Evolutionary conservation across 257 asterid genomes (phyloP).

Genomic region (Solanum sejunctum): DNA sequence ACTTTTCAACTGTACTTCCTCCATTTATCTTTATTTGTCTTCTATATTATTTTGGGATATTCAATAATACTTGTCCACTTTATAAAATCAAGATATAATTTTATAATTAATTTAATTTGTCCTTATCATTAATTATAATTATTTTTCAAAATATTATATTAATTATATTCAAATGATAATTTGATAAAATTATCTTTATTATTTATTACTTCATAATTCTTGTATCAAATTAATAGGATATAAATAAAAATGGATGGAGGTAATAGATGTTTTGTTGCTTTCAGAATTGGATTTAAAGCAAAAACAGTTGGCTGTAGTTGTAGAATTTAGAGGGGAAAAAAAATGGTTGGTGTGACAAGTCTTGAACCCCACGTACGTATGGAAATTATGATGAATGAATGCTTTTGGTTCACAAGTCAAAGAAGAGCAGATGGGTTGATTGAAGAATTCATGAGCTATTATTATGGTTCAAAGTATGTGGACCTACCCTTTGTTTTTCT

Average conservation of each 20-base stretch:
- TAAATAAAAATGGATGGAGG: no score
- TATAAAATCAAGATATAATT: no score
- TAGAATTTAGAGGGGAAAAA: not conserved
- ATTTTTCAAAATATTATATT: no score
- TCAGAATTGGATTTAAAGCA: not conserved
- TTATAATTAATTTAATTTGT: no score
- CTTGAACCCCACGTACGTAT: not conserved
- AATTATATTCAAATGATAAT: no score
- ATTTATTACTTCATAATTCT: no score
- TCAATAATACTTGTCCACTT: no score
- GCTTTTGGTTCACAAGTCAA: not conserved
- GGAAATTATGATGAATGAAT: not conserved
- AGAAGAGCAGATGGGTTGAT: not conserved
- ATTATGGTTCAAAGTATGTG: not conserved
- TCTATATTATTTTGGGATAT: no score
- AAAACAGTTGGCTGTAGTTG: not conserved
- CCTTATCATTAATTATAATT: no score
- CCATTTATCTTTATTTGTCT: rapidly evolving
- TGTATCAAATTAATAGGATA: no score
- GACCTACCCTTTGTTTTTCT: not conserved
- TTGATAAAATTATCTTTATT: no score
- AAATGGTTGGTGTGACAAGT: not conserved
- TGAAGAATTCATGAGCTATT: not conserved
- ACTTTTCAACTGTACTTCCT: no score
- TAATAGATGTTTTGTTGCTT: not conserved